Conservation (phyloP, 1,284 basidiomycete genomes). For the Ceratobasidium sp. region DNA sequence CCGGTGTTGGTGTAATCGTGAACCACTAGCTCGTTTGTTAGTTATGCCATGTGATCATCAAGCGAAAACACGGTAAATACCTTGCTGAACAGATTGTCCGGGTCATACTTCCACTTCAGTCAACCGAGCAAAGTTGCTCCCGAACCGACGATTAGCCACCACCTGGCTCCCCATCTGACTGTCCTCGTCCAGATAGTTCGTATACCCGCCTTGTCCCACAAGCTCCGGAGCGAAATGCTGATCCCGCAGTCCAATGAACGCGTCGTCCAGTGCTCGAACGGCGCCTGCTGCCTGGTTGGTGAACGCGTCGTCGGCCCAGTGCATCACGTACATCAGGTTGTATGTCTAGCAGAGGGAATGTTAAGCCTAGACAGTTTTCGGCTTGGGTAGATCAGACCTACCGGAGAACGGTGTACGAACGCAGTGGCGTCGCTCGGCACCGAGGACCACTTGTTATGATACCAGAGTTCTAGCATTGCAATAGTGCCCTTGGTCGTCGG, state of each 20-base stretch:
- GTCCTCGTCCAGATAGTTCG: conserved; percentile 32
- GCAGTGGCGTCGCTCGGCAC: conserved; percentile 35
- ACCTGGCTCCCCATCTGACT: neutral
- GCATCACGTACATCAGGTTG: neutral
- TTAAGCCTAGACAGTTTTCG: too few species aligned
- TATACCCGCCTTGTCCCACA: conserved; percentile 12
- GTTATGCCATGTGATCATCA: too few species aligned
- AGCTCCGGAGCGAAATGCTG: neutral
- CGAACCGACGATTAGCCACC: conserved; percentile 23
- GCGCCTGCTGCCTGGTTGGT: neutral
- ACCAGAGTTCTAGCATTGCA: neutral
- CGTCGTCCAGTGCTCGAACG: neutral
- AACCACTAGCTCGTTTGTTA: too few species aligned
- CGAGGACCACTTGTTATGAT: neutral
- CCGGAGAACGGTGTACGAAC: conserved; percentile 32
- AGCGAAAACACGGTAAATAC: too few species aligned
- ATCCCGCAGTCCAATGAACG: neutral
- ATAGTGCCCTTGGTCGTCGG: too few species aligned
- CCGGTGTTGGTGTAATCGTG: too few species aligned
- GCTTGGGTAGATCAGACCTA: too few species aligned
- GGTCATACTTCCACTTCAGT: conserved; percentile 47
- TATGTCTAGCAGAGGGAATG: neutral
- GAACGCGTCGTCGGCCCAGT: neutral
- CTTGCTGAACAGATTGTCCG: conserved; percentile 42
- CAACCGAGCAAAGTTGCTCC: conserved; percentile 40